phyloP scores from a whole-genome alignment of 306 rosid species.

The Dalbergia cochinchinensis region DNA sequence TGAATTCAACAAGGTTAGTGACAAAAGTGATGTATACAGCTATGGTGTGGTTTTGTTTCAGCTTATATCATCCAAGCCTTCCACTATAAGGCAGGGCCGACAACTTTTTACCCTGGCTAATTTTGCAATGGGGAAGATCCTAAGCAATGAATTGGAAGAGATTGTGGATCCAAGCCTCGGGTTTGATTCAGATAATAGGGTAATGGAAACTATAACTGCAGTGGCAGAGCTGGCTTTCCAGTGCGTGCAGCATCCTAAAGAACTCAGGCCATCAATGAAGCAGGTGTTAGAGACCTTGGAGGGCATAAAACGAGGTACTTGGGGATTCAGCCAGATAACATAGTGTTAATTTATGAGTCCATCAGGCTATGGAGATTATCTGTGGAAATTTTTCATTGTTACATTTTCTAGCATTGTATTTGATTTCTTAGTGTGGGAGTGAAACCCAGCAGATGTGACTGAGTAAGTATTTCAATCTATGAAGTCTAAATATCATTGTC shows the following conservation, averaged over 20 bases:
- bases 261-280: conserved; percentile 62
- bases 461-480: no score
- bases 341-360: background rate
- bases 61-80: conserved; percentile 64
- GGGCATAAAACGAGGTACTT: conserved; percentile 43
- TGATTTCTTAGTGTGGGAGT: background rate
- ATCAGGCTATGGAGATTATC: background rate
- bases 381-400: background rate
- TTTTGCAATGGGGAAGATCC: conserved; percentile 62
- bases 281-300: conserved; percentile 53
- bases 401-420: background rate
- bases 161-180: conserved; percentile 60
- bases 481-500: no score
- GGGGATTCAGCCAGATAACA: conserved; percentile 39
- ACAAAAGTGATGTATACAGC: conserved; percentile 75
- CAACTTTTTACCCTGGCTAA: background rate
- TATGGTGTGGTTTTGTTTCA: conserved; percentile 72
- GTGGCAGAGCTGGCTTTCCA: conserved; percentile 72
- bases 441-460: no score
- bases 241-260: conserved; percentile 66
- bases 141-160: conserved; percentile 49
- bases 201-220: conserved; percentile 47
- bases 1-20: conserved; percentile 61
- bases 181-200: conserved; percentile 45
- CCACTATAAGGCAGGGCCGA: background rate